These are phyloP conservation scores for Claviceps sorghi DNA, from an alignment of 2,329 filamentous ascomycete species.

Conservation along the genomic window DNA sequence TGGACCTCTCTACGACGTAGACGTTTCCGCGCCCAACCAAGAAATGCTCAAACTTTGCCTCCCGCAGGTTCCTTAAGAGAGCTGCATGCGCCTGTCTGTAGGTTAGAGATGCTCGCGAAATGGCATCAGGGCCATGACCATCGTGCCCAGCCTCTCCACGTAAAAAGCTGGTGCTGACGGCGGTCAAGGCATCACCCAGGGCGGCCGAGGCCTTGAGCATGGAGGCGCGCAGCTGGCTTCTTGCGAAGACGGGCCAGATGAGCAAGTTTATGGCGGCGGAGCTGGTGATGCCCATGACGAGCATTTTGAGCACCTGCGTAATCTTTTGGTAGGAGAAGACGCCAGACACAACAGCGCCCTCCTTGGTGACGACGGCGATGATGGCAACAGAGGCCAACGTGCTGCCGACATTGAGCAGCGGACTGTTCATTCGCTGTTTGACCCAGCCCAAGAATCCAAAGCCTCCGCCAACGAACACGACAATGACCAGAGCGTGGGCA, in stretches of 20 bases:
- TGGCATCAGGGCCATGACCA: slow-evolving; percentile 1
- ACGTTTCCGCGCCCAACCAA: slow-evolving; percentile 60
- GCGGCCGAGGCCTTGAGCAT: slow-evolving; percentile 59
- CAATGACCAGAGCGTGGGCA: slow-evolving; percentile 60
- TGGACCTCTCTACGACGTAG: slow-evolving; percentile 57
- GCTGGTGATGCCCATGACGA: slow-evolving; percentile 58
- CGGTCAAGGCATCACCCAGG: slow-evolving; percentile 61
- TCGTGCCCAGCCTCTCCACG: slow-evolving; percentile 33
- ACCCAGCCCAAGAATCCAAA: slow-evolving; percentile 73
- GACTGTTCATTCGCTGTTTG: slow-evolving; percentile 59
- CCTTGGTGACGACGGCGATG: slow-evolving; percentile 74
- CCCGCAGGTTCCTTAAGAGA: slow-evolving; percentile 54
- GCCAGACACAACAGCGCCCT: slow-evolving; percentile 64
- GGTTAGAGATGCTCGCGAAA: slow-evolving; percentile 26
- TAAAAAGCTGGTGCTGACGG: slow-evolving; percentile 69
- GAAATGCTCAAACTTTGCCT: slow-evolving; percentile 77
- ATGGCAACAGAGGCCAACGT: slow-evolving; percentile 71
- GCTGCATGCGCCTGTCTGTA: slow-evolving; percentile 34
- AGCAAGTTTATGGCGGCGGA: slow-evolving; percentile 56
- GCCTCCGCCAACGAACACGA: slow-evolving; percentile 68
- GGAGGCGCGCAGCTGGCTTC: slow-evolving; percentile 52
- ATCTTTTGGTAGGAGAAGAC: slow-evolving; percentile 52
- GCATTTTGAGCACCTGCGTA: slow-evolving; percentile 51
- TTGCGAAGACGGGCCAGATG: slow-evolving; percentile 61
- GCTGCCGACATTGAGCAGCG: slow-evolving; percentile 65